Conservation (phyloP, 345 rosid species). For the Brassica nigra region DNA sequence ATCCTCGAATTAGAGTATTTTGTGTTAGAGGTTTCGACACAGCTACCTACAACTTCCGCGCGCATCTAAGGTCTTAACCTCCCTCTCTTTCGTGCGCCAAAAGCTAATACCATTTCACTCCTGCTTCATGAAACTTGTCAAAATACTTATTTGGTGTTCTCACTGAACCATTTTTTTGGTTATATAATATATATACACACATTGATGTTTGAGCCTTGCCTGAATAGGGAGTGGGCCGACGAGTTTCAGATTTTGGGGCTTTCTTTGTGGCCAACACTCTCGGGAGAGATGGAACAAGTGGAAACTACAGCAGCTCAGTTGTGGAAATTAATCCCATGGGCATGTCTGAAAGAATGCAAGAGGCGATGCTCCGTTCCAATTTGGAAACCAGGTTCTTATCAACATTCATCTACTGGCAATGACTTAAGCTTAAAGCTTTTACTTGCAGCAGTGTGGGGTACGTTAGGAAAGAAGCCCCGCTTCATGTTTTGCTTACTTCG, state of each 20-base stretch:
- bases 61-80: constrained; percentile 54
- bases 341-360: constrained; percentile 97
- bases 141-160: not conserved
- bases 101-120: too few species aligned
- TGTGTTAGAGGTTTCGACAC: not conserved
- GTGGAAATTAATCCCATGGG: constrained; percentile 81
- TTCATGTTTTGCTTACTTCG: constrained; percentile 68
- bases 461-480: constrained; percentile 84
- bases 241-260: constrained; percentile 68
- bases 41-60: too few species aligned
- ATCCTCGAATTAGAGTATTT: not conserved
- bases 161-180: not conserved
- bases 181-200: not conserved
- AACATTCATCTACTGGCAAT: constrained; percentile 12
- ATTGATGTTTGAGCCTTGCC: constrained; percentile 14
- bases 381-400: constrained; percentile 82
- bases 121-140: too few species aligned
- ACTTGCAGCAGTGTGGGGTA: constrained; percentile 74
- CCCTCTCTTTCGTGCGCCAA: not conserved
- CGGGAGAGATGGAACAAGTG: constrained; percentile 39
- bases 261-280: constrained; percentile 67
- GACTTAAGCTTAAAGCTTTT: constrained; percentile 9
- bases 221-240: constrained; percentile 58
- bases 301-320: constrained; percentile 43
- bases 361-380: constrained; percentile 93